These are phyloP conservation scores for Phytophthora quininea DNA, from an alignment of 352 stramenopile genomes.

Conservation along the genomic window DNA sequence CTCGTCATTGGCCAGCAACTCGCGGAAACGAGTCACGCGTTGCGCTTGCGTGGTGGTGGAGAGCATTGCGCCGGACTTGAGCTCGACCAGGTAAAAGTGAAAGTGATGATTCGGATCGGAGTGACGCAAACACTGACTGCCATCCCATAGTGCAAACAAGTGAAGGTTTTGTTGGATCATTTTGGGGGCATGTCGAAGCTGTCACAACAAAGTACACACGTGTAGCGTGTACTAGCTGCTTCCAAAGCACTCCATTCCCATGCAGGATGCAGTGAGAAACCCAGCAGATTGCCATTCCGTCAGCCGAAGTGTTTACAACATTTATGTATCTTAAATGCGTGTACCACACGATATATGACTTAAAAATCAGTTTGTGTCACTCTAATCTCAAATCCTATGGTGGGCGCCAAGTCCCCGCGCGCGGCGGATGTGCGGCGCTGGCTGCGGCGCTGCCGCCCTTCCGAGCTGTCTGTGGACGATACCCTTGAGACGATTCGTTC, in stretches of 20 bases:
- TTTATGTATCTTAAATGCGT: background rate
- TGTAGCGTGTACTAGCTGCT: no score
- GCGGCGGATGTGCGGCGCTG: slow-evolving; percentile 30
- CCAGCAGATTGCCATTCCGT: background rate
- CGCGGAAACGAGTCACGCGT: slow-evolving; percentile 50
- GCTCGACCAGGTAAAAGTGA: background rate
- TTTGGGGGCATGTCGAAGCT: no score
- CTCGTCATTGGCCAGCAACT: slow-evolving; percentile 51
- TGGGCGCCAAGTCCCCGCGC: background rate
- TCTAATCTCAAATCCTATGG: background rate
- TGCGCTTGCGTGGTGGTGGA: slow-evolving; percentile 43
- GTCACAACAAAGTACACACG: no score
- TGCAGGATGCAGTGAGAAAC: background rate
- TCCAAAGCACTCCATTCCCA: slow-evolving; percentile 2
- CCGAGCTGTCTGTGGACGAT: slow-evolving; percentile 37
- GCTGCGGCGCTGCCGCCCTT: slow-evolving; percentile 43
- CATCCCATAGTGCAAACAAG: slow-evolving; percentile 7
- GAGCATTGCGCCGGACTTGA: slow-evolving; percentile 7
- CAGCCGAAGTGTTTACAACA: background rate
- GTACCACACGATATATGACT: background rate
- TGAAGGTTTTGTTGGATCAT: slow-evolving; percentile 9
- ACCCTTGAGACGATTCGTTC: slow-evolving; percentile 53
- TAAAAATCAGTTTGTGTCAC: background rate
- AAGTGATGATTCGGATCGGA: slow-evolving; percentile 12
- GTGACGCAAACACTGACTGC: slow-evolving; percentile 17